These are phyloP conservation scores for Yamadazyma paraphyllophila DNA, from an alignment of 805 yeast genomes.

Conservation along the genomic window DNA sequence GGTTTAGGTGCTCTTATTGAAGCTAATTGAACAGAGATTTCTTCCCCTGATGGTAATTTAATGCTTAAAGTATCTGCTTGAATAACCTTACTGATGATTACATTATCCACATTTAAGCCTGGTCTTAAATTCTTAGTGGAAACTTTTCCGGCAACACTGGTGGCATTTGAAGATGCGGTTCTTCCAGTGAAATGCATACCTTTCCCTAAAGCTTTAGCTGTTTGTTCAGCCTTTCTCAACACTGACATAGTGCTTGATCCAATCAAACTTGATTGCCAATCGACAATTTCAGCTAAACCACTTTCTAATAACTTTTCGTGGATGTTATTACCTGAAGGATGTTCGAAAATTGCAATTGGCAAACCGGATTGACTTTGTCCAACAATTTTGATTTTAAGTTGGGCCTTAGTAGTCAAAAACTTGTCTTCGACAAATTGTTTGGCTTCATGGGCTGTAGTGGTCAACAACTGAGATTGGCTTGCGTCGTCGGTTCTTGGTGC, in stretches of 20 bases:
- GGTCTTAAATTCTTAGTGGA: slow-evolving; percentile 28
- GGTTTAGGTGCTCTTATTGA: slow-evolving; percentile 74
- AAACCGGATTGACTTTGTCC: slow-evolving; percentile 65
- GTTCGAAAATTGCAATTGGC: slow-evolving; percentile 56
- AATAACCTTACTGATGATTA: slow-evolving; percentile 57
- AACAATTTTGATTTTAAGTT: slow-evolving; percentile 48
- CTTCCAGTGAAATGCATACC: slow-evolving; percentile 40
- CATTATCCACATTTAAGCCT: slow-evolving; percentile 51
- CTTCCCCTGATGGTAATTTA: slow-evolving; percentile 47
- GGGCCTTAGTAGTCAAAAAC: slow-evolving; percentile 58
- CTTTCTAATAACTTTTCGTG: slow-evolving; percentile 62
- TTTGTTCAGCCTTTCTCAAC: slow-evolving; percentile 62
- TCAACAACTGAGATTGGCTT: slow-evolving; percentile 23
- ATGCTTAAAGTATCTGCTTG: slow-evolving; percentile 67
- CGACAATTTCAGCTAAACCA: slow-evolving; percentile 74
- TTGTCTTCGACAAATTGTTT: slow-evolving; percentile 61
- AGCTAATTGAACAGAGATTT: slow-evolving; percentile 68
- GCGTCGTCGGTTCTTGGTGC: slow-evolving; percentile 64
- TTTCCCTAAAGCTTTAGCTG: slow-evolving; percentile 57
- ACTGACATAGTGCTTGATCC: slow-evolving; percentile 63
- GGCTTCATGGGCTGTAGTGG: slow-evolving; percentile 58
- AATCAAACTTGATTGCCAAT: slow-evolving; percentile 71
- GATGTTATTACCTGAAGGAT: slow-evolving; percentile 74
- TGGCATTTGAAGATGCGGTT: slow-evolving; percentile 26
- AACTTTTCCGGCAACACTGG: slow-evolving; percentile 16